Evolutionary conservation across 2,329 filamentous ascomycete genomes (phyloP), one percentile per base, ranked within the genome.

Genomic region (Proliferodiscus dingleyae): DNA sequence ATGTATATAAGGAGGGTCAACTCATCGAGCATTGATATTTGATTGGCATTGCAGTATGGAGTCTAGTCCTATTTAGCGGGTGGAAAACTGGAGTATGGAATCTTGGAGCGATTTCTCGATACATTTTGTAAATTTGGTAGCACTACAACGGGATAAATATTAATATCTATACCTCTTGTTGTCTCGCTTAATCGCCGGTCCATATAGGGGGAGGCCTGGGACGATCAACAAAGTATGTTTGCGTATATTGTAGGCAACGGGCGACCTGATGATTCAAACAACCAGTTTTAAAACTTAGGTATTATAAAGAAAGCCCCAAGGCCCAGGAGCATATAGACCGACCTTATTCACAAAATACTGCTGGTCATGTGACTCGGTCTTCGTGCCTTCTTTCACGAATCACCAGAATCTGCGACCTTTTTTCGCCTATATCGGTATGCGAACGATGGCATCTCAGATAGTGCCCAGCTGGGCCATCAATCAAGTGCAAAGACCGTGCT

Each of bases 401-500:
- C 13, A 28, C 26, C 26, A 28, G 7, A n/a, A n/a, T n/a, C n/a
- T 15, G 3, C 16, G 10, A 18, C 34, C 34, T 9, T 21, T 22
- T 19, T 22, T 15, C 19, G 5, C 16, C 4, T 22, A 24, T 4
- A 10, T 11, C 2, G 9, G 6, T n/a, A n/a, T n/a, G n/a, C 11
- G n/a, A 37, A 37, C 6, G n/a, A 34, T 34, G 32, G 7, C 6
- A 18, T 5, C 4, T 16, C 4, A 8, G 15, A 23, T 10, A 22
- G 15, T 24, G 1, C 28, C 15, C 11, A 22, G 13, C 6, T 53
- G 51, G 49, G 52, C 49, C 19, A 42, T 55, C 7, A 15, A 21
- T 7, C 38, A 33, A 6, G 33, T 37, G 5, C 29, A 39, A 37
- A 68, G 73, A 53, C 67, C 73, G n/a, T 62, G 66, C 2, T 74